A percentile compares a stretch with the other conserved stretches of the same genome.
Conservation (phyloP, 345 rosid genomes). For the Syzygium jambos region DNA sequence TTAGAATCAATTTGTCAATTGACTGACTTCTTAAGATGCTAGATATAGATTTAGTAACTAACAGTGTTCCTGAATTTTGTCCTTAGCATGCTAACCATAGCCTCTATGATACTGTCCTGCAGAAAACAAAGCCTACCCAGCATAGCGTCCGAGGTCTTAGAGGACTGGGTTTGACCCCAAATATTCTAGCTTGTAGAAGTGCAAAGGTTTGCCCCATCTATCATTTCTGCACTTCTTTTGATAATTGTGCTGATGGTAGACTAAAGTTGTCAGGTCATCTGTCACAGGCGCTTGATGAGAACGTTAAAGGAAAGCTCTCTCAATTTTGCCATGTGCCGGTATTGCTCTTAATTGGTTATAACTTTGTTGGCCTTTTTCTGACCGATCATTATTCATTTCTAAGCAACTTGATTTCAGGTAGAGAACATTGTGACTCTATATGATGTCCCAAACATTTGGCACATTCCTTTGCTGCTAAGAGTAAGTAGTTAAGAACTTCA, state of each 20-base stretch:
- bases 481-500: slow-evolving; percentile 26
- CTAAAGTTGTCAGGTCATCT: slow-evolving; percentile 10
- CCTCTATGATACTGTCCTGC: background rate
- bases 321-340: slow-evolving; percentile 92
- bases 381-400: background rate
- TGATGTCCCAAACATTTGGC: slow-evolving; percentile 97
- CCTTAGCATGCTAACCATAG: background rate
- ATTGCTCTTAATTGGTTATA: slow-evolving; percentile 1
- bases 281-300: slow-evolving; percentile 73
- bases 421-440: slow-evolving; percentile 74
- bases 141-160: slow-evolving; percentile 80
- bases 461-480: slow-evolving; percentile 77
- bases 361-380: background rate
- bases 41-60: background rate
- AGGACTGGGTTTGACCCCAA: slow-evolving; percentile 83
- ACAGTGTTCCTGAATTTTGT: background rate
- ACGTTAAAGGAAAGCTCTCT: slow-evolving; percentile 74
- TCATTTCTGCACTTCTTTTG: background rate
- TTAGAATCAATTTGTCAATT: background rate
- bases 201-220: slow-evolving; percentile 35
- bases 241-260: background rate
- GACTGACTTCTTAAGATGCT: background rate
- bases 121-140: slow-evolving; percentile 99
- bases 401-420: slow-evolving; percentile 28
- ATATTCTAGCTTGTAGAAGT: slow-evolving; percentile 91